Conservation (phyloP, 768 basidiomycete genomes). For the Tylopilus balloui region DNA sequence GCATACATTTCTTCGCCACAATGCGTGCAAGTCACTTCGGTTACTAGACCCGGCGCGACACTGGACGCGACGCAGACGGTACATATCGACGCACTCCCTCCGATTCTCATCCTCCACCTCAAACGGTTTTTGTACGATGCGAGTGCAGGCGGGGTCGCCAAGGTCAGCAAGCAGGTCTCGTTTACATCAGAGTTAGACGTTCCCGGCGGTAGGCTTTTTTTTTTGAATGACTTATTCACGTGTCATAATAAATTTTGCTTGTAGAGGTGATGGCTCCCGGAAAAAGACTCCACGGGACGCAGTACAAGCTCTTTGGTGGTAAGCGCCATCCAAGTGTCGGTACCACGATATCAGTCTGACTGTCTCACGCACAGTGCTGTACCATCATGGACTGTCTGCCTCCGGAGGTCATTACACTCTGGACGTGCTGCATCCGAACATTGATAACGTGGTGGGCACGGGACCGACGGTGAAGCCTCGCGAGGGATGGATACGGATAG, state of each 20-base stretch:
- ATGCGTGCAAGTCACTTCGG: constrained; percentile 63
- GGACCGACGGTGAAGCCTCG: constrained; percentile 30
- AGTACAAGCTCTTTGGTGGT: constrained; percentile 86
- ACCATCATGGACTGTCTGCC: constrained; percentile 90
- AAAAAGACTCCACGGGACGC: constrained; percentile 43
- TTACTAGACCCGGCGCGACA: constrained; percentile 50
- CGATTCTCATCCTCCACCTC: constrained; percentile 81
- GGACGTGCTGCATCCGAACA: constrained; percentile 75
- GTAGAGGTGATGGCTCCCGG: constrained; percentile 60
- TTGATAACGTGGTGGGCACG: constrained; percentile 37
- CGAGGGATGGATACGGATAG: constrained; percentile 88
- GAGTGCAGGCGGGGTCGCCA: constrained; percentile 70
- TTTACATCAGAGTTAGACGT: constrained; percentile 80
- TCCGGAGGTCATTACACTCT: constrained; percentile 95
- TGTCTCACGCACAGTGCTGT: constrained; percentile 52
- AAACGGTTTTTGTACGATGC: constrained; percentile 90
- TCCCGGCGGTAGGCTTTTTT: constrained; percentile 46
- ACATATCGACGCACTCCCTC: constrained; percentile 78
- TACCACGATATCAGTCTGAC: background rate
- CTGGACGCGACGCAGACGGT: constrained; percentile 71
- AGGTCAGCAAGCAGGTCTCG: constrained; percentile 75
- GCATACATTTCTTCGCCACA: constrained; percentile 74
- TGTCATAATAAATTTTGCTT: background rate
- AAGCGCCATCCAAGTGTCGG: constrained; percentile 15
- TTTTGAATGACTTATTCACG: background rate